These are phyloP conservation scores for Yarrowia deformans DNA, from an alignment of 805 yeast species.

Conservation along the genomic window DNA sequence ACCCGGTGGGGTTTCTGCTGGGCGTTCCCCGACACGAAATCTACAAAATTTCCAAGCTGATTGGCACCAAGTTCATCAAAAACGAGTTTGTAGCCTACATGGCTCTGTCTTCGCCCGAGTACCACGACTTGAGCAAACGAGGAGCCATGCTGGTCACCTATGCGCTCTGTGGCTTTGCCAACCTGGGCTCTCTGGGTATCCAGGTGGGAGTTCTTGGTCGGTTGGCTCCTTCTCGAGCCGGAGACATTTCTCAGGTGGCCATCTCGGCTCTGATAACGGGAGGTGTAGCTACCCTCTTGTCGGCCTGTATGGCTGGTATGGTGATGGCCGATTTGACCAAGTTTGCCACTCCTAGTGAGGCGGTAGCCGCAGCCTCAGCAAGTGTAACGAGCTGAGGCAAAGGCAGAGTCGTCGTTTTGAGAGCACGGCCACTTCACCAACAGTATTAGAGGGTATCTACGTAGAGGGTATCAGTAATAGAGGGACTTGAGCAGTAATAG, in stretches of 20 bases:
- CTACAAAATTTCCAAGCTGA: conserved; percentile 58
- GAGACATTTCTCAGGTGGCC: conserved; percentile 57
- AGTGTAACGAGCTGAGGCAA: too few relatives aligned
- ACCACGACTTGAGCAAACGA: conserved; percentile 57
- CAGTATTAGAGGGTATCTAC: too few relatives aligned
- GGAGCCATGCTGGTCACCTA: conserved; percentile 66
- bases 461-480: too few relatives aligned
- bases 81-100: conserved; percentile 65
- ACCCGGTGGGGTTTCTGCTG: conserved; percentile 65
- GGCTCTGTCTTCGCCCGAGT: conserved; percentile 53
- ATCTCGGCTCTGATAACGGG: conserved; percentile 61
- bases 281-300: conserved; percentile 59
- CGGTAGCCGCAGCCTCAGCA: not conserved
- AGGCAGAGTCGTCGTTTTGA: too few relatives aligned
- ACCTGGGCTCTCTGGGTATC: conserved; percentile 67
- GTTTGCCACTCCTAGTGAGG: conserved; percentile 24
- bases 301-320: conserved; percentile 71
- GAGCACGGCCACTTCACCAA: too few relatives aligned
- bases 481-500: too few relatives aligned
- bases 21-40: conserved; percentile 64
- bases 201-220: conserved; percentile 66
- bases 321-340: conserved; percentile 58
- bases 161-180: conserved; percentile 68
- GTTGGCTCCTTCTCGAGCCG: conserved; percentile 59
- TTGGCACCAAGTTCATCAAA: conserved; percentile 65